Conservation (phyloP, 345 rosid genomes). For the Euphorbia lathyris region DNA sequence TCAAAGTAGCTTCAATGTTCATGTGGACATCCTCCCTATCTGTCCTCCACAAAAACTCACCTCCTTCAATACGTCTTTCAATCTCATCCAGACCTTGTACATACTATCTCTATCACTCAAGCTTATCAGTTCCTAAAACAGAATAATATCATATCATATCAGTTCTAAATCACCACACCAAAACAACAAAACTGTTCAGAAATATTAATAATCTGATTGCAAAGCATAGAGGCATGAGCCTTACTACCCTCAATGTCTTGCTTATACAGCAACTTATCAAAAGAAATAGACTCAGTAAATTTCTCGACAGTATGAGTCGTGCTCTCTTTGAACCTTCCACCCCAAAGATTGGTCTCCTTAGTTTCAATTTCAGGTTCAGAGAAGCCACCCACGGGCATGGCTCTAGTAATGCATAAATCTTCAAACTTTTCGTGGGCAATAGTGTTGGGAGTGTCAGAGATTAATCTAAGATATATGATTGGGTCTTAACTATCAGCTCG, state of each 20-base stretch:
- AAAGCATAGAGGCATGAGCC: constrained; percentile 95
- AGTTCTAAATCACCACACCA: too few relatives aligned
- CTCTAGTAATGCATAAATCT: constrained; percentile 9
- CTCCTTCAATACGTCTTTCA: constrained; percentile 53
- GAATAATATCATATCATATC: too few relatives aligned
- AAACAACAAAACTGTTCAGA: too few relatives aligned
- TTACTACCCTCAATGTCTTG: constrained; percentile 94
- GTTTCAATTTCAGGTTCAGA: constrained; percentile 7
- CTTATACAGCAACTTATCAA: constrained; percentile 77
- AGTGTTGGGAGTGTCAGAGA: neutral
- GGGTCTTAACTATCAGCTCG: too few relatives aligned
- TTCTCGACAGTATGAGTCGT: too few relatives aligned
- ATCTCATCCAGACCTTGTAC: constrained; percentile 75
- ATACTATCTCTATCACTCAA: constrained; percentile 63
- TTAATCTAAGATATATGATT: too few relatives aligned
- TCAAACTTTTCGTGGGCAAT: neutral
- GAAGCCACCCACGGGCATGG: constrained; percentile 10
- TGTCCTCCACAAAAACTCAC: constrained; percentile 79
- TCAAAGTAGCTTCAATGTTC: constrained; percentile 94
- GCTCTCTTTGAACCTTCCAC: constrained; percentile 94
- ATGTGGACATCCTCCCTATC: constrained; percentile 95
- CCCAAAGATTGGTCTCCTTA: constrained; percentile 90
- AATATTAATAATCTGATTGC: constrained; percentile 50
- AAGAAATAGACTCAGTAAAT: constrained; percentile 87
- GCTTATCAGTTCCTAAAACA: constrained; percentile 74